Percentiles rank a stretch among this genome's conserved stretches.
Conservation (phyloP, 192 early-diverging fungal species). For the Coemansia sp. region DNA sequence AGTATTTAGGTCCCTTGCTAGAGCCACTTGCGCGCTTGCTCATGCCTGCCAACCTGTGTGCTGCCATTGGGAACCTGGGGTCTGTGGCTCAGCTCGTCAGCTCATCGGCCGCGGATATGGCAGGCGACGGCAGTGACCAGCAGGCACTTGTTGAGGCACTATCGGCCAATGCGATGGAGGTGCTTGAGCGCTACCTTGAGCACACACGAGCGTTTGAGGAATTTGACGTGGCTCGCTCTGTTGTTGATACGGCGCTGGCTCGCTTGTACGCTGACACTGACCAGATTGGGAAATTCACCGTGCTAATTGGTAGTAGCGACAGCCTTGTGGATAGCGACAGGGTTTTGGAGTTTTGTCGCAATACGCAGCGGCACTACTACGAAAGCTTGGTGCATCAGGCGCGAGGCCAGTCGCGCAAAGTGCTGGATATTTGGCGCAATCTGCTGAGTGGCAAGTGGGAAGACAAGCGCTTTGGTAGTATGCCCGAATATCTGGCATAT, state of each 20-base stretch:
- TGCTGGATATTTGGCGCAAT: constrained; percentile 37
- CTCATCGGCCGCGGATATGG: constrained; percentile 9
- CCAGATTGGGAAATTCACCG: constrained; percentile 16
- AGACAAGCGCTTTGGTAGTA: constrained; percentile 32
- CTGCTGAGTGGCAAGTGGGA: constrained; percentile 20
- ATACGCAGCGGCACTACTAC: constrained; percentile 31
- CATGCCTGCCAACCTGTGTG: constrained; percentile 29
- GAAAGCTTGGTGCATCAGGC: constrained; percentile 34
- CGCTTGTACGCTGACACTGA: constrained; percentile 28
- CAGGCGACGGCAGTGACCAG: constrained; percentile 12
- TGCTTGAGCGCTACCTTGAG: constrained; percentile 45
- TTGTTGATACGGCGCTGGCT: constrained; percentile 40
- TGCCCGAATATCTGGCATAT: constrained; percentile 37
- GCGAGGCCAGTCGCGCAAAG: constrained; percentile 12
- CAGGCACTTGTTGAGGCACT: constrained; percentile 14
- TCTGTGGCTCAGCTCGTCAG: constrained; percentile 11
- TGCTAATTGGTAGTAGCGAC: constrained; percentile 10
- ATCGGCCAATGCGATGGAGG: constrained; percentile 21
- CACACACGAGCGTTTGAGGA: constrained; percentile 5
- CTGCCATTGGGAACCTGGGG: constrained; percentile 27
- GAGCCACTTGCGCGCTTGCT: constrained; percentile 35
- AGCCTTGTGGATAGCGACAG: constrained; percentile 18
- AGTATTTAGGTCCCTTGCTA: constrained; percentile 32
- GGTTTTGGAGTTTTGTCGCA: constrained; percentile 20
- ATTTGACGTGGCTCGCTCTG: not conserved